Conservation (phyloP, 1,139 yeast species). For the Suhomyces kunorum region DNA sequence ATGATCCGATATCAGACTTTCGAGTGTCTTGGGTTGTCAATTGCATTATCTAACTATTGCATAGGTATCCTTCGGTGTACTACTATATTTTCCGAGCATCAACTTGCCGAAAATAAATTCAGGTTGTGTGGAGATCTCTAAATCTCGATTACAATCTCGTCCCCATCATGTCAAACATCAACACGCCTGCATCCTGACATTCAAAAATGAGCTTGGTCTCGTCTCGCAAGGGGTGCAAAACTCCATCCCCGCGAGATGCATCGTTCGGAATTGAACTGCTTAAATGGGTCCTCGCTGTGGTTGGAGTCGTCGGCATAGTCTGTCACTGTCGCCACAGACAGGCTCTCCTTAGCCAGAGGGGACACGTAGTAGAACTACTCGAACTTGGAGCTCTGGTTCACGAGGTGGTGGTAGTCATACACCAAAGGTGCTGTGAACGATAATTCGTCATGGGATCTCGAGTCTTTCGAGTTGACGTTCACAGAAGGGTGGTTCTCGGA, state of each 20-base stretch:
- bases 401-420: conserved; percentile 45
- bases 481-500: conserved; percentile 8
- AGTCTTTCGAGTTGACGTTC: conserved; percentile 15
- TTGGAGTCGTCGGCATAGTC: conserved; percentile 21
- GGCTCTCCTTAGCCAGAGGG: conserved; percentile 16
- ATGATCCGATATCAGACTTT: no score
- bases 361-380: conserved; percentile 38
- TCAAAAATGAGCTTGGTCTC: conserved; percentile 41
- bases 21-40: no score
- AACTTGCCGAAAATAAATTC: no score
- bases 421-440: conserved; percentile 44
- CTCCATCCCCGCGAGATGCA: conserved; percentile 47
- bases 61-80: no score
- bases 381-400: conserved; percentile 43
- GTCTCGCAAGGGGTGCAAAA: conserved; percentile 24
- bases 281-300: conserved; percentile 35
- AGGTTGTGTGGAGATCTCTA: no score
- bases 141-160: background rate
- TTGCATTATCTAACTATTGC: no score
- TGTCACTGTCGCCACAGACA: conserved; percentile 20
- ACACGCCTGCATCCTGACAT: conserved; percentile 45
- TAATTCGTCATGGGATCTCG: background rate
- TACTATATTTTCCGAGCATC: no score
- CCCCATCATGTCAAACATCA: conserved; percentile 46
- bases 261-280: no score